Base-by-base conservation (phyloP, 352 stramenopile species). In the Globisporangium apiculatum region DNA sequence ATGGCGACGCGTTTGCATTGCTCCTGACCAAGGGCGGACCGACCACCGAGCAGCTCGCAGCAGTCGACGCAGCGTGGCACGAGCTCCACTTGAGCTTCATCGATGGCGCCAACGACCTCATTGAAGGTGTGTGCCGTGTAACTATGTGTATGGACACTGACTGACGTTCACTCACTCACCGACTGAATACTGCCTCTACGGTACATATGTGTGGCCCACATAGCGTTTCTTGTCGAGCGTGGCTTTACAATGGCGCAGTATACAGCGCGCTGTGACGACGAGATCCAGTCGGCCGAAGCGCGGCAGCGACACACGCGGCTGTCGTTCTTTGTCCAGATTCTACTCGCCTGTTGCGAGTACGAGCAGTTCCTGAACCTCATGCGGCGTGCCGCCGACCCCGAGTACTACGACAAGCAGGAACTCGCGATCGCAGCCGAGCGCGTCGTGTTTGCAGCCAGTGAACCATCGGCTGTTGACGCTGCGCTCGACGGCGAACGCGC, bases 311-410 rank as follows among this genome's bases (percentile, higher is more conserved):
- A 91, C 72, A 86, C 82, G 60, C 69, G 77, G 7, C 66, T 88
- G 38, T 89, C 77, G 54, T 91, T 91, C 58, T 86, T 91, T 17
- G 82, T 91, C 65, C 82, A 91, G 65, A 88, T 91, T 53, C 62
- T 91, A 15, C 59, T 85, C 63, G 74, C 82, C 7, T 91, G 82
- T 55, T 83, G 70, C 65, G 82, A 91, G 69, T 91, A 89, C 60
- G 82, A 91, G 49, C 82, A 91, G 69, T 91, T 91, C 51, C 57
- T 89, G n/a, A 91, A 89, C 66, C 73, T 91, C 41, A 91, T 91
- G 82, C 77, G 78, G 49, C 82, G 82, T 43, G 77, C 81, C 31
- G 82, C 76, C 17, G 82, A 91, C 51, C 77, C 82, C 2, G 79
- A 91, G 58, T 91, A 88, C 62, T 86, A 88, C 61, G 76, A 86